Percentiles rank a stretch among this genome's conserved stretches.
Evolutionary conservation across 495 filamentous ascomycete genomes (phyloP).

Genomic region (Aspergillus diversus): DNA sequence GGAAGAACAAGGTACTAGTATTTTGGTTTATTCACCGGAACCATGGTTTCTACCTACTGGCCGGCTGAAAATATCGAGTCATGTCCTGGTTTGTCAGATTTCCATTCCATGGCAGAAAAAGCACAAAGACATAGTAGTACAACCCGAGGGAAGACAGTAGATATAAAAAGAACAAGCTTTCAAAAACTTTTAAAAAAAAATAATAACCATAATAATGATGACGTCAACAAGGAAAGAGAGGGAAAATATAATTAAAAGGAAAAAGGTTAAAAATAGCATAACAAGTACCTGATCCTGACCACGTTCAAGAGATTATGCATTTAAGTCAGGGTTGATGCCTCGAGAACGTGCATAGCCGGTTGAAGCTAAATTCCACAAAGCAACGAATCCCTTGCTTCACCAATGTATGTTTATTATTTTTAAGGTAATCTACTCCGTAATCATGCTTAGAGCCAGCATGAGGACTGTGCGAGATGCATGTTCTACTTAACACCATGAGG

Average conservation of each 20-base stretch:
- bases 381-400: slow-evolving; percentile 1
- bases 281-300: neutral
- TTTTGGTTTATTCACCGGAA: too few relatives aligned
- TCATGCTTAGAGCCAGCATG: slow-evolving; percentile 1
- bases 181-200: neutral
- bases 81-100: too few relatives aligned
- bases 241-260: neutral
- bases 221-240: neutral
- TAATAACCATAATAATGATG: neutral
- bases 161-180: too few relatives aligned
- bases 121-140: too few relatives aligned
- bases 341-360: neutral
- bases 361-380: neutral
- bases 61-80: too few relatives aligned
- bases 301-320: neutral
- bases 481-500: neutral
- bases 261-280: neutral
- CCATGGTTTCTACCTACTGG: too few relatives aligned
- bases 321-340: neutral
- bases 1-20: too few relatives aligned
- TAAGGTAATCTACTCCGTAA: neutral
- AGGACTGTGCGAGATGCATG: neutral
- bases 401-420: neutral
- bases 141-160: too few relatives aligned
- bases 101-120: too few relatives aligned